These are phyloP conservation scores for Erodium trifolium DNA, from an alignment of 441 rosid genomes.

Conservation along the genomic window DNA sequence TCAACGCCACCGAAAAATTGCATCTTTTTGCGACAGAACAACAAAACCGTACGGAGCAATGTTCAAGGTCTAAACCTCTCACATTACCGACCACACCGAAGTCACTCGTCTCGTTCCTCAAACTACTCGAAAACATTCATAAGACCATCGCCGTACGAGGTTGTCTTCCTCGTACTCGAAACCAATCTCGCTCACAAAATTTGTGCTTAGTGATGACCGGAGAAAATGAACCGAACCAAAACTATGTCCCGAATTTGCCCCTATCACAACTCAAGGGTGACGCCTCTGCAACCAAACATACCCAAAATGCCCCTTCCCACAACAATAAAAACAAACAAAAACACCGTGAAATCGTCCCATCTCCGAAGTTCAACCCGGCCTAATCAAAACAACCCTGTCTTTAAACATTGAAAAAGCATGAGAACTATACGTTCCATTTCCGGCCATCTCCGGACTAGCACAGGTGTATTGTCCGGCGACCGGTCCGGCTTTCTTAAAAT, in stretches of 20 bases:
- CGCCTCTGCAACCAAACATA: background rate
- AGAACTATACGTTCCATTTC: background rate
- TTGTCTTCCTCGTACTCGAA: background rate
- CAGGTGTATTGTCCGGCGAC: background rate
- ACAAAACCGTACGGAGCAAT: background rate
- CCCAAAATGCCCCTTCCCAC: conserved; percentile 2
- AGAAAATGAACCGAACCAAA: too few relatives aligned
- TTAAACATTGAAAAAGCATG: background rate
- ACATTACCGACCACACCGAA: background rate
- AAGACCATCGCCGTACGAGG: background rate
- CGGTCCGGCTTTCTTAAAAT: too few relatives aligned
- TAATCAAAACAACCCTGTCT: background rate
- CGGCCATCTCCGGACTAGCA: background rate
- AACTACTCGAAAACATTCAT: background rate
- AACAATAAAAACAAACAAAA: background rate
- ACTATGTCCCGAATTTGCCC: too few relatives aligned
- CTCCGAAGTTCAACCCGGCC: background rate
- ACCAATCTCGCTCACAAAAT: background rate
- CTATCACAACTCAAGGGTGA: background rate
- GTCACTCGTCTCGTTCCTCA: background rate
- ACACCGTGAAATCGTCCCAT: background rate
- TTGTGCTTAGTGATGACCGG: too few relatives aligned
- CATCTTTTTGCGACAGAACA: background rate
- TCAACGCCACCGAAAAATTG: background rate
- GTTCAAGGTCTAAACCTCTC: background rate